A percentile compares a stretch with the other conserved stretches of the same genome.
phyloP scores from a whole-genome alignment of 2,329 filamentous ascomycete species.

The Fusarium torulosum region DNA sequence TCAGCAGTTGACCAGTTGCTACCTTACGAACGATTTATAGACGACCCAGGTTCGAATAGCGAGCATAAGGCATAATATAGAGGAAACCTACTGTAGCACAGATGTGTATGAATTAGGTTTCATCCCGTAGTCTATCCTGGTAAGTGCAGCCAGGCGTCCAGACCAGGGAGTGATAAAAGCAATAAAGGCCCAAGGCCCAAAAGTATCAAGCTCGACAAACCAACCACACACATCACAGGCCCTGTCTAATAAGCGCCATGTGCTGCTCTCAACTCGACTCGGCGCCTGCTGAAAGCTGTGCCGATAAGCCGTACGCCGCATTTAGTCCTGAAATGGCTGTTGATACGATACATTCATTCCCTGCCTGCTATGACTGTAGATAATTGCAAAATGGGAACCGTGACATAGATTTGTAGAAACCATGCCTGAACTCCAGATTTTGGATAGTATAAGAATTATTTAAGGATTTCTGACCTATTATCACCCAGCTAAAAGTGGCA shows the following conservation, averaged over 20 bases:
- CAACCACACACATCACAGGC: constrained; percentile 15
- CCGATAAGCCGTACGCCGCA: constrained; percentile 34
- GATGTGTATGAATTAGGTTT: constrained; percentile 25
- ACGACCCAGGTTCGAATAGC: neutral
- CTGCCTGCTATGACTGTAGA: neutral
- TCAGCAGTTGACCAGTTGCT: constrained; percentile 27
- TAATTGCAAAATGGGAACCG: constrained; percentile 17
- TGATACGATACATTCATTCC: neutral
- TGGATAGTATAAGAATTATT: constrained; percentile 29
- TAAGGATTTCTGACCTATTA: constrained; percentile 31
- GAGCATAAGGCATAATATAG: neutral
- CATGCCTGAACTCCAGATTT: constrained; percentile 1
- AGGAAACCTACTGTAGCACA: constrained; percentile 3
- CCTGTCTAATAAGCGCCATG: constrained; percentile 36
- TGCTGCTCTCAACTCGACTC: constrained; percentile 27
- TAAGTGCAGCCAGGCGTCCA: constrained; percentile 1
- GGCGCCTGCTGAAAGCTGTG: constrained; percentile 28
- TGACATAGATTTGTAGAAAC: constrained; percentile 9
- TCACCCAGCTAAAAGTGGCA: constrained; percentile 12
- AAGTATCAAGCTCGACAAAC: constrained; percentile 5
- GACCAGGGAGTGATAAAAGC: constrained; percentile 4
- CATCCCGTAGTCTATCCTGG: constrained; percentile 17
- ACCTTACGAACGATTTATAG: neutral
- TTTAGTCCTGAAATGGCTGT: constrained; percentile 1
- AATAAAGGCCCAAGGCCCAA: neutral